Percentiles rank a stretch among this genome's conserved stretches.
Evolutionary conservation across 83 land plant genomes (phyloP).

Genomic region (Picea engelmannii): DNA sequence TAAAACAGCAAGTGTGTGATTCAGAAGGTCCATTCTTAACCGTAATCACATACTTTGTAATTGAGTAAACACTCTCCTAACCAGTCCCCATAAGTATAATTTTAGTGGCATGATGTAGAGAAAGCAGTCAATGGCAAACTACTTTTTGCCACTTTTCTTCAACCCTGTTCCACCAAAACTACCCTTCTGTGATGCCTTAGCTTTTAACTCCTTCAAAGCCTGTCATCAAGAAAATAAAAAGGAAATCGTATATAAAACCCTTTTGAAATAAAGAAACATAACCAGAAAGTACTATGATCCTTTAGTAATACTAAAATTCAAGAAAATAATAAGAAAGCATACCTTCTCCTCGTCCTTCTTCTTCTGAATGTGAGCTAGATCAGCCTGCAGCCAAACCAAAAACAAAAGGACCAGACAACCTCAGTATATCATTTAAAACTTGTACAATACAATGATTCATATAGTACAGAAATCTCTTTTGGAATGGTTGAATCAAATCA

Average conservation of each 20-base stretch:
- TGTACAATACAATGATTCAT: background rate
- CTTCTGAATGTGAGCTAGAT: constrained; percentile 47
- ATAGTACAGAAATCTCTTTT: too few relatives aligned
- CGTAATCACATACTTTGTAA: background rate
- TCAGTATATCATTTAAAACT: background rate
- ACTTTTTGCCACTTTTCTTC: constrained; percentile 57
- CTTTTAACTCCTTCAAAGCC: constrained; percentile 45
- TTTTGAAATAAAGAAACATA: background rate
- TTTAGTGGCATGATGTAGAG: background rate
- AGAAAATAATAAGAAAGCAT: background rate
- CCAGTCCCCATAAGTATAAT: background rate
- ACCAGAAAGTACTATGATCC: background rate
- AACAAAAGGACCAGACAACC: background rate
- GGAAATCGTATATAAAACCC: background rate
- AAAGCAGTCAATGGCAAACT: constrained; percentile 1
- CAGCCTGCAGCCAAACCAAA: constrained; percentile 22
- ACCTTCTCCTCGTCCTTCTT: constrained; percentile 64
- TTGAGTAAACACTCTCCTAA: constrained; percentile 3
- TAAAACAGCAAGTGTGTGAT: background rate
- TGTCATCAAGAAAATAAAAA: background rate
- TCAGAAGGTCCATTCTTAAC: background rate
- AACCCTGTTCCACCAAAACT: constrained; percentile 44
- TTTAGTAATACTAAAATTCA: background rate
- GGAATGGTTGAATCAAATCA: too few relatives aligned
- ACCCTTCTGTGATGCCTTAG: constrained; percentile 48